Base-by-base conservation (phyloP, 2,329 filamentous ascomycete species). In the Aspergillus oerlinghausenensis region DNA sequence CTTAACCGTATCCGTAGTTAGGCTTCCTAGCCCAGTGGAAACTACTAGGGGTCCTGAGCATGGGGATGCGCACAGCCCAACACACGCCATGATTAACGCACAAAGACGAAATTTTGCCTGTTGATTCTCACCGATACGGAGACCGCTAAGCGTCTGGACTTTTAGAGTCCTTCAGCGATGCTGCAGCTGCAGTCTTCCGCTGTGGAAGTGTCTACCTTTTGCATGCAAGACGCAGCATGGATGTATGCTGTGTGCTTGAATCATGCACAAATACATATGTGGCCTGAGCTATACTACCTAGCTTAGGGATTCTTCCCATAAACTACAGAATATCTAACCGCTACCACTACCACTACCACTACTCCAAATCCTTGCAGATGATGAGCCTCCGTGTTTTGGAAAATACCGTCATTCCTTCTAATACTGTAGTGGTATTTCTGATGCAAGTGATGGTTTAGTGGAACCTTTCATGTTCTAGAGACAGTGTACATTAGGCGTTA, bases 371-470 rank as follows among this genome's bases (percentile, higher is more conserved):
- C 32, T 38, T 38, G 32, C 32, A 38, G 14, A 17, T 38, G 32
- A 38, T 38, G 32, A 38, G 14, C 14, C 32, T 17, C 32, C 4
- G 32, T 38, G 32, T 38, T 17, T 17, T 38, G 32, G 32, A 38
- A 38, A 8, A 38, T 50, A 26, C 25, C 38, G 29, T 43, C 38
- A 47, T 48, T 47, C 32, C 28, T 29, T 29, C 32, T 17, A 3
- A 1, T 35, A 23, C 19, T 45, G 57, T 52, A 55, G 54, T 59
- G 52, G 57, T 57, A 56, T 59, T 59, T 56, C 52, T 53, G 57
- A 61, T 52, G 54, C 54, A 50, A 57, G 52, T n/a, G 11, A 7
- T 38, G 14, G 32, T 38, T 17, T 17, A 45, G 19, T 23, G 42
- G 21, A 45, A 45, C 42, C 42, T 10, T 11, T 29, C 1, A 21